These are phyloP conservation scores for Orbilia blumenaviensis DNA, from an alignment of 2,329 filamentous ascomycete species.

Conservation along the genomic window DNA sequence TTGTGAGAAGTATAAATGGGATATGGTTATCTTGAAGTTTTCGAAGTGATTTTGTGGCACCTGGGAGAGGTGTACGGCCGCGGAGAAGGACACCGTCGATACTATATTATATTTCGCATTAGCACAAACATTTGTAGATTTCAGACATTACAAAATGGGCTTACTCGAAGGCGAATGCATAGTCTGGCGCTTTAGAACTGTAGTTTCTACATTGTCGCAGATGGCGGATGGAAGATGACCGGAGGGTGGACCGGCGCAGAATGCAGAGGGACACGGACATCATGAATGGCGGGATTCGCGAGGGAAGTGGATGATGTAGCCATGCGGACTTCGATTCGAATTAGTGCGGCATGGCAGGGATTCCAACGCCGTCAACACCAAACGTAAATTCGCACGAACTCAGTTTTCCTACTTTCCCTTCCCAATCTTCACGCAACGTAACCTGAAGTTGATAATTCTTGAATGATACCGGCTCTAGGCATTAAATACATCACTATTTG, in stretches of 20 bases:
- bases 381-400: too few species aligned
- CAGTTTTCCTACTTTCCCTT: too few species aligned
- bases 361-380: background rate
- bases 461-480: too few species aligned
- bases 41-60: constrained; percentile 76
- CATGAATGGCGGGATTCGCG: constrained; percentile 18
- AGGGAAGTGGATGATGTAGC: constrained; percentile 7
- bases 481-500: too few species aligned
- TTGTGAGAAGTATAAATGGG: constrained; percentile 93
- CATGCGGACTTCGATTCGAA: background rate
- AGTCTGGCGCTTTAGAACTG: constrained; percentile 60
- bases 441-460: too few species aligned
- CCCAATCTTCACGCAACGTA: too few species aligned
- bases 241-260: constrained; percentile 14
- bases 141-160: constrained; percentile 52
- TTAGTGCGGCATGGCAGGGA: constrained; percentile 39
- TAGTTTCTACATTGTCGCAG: constrained; percentile 15
- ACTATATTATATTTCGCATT: constrained; percentile 61
- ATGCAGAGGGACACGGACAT: constrained; percentile 28
- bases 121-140: constrained; percentile 58
- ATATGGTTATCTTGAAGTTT: constrained; percentile 78
- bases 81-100: constrained; percentile 97
- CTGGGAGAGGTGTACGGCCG: constrained; percentile 78
- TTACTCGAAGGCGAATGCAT: constrained; percentile 70
- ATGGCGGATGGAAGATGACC: background rate